Base-by-base conservation (phyloP, 345 rosid genomes). In the Hevea brasiliensis region DNA sequence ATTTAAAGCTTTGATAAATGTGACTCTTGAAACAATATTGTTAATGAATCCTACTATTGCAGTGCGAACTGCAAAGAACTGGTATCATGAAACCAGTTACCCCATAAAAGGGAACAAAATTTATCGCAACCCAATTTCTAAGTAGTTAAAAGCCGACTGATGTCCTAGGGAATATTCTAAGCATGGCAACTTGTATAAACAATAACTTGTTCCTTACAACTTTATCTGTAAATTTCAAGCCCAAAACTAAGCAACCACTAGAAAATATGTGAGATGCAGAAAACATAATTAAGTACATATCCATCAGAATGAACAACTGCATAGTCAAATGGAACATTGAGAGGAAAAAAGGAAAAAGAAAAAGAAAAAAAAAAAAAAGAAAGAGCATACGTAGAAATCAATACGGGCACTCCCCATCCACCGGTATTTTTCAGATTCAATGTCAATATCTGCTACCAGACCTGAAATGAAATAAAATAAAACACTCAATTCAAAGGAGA, bases 331-430 rank as follows among this genome's bases (percentile, higher is more conserved):
- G 65, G 35, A 61, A 59, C 17, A 32, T 27, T 50, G 27, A 55
- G 29, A 48, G 27, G 17, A 48, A 47, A 32, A 32, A 32, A 32
- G 4, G 3, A 32, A 61, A 29, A 54, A 9, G 47, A 24, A 20
- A n/a, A 68, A 35, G 3, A 32, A 61, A 29, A 54, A 9, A 41
- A 24, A 20, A n/a, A 68, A 35, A 41, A 47, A 29, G 14, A 26
- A 48, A 9, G 68, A 70, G 81, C 96, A 37, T 91, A 95, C 99
- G 78, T 92, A 91, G 74, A 95, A 80, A 73, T 91, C 98, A 61
- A 91, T 35, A 50, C 96, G 96, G 73, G 88, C 83, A 82, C 94
- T 84, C 51, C 99, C 99, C 98, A 95, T 87, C 97, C 99, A 91
- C 74, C 99, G 88, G 74, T 87, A 93, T 76, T 86, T 91, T 74